A percentile compares a stretch with the other conserved stretches of the same genome.
phyloP scores from a whole-genome alignment of 2,329 filamentous ascomycete genomes.

The Colletotrichum scovillei region DNA sequence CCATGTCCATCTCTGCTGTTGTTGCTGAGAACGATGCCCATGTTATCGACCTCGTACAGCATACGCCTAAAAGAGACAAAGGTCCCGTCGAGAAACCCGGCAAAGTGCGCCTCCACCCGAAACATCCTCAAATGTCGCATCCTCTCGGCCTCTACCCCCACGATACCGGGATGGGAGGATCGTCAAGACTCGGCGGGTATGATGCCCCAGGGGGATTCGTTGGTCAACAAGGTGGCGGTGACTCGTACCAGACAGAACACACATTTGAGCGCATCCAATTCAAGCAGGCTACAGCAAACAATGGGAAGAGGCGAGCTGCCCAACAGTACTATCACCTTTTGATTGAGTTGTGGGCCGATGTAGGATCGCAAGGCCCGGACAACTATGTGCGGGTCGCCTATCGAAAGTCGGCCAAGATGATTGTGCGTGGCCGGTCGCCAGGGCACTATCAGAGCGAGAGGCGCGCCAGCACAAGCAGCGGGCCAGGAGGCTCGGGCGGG shows the following conservation, averaged over 20 bases:
- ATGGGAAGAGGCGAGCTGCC: slow-evolving; percentile 88
- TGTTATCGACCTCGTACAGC: slow-evolving; percentile 85
- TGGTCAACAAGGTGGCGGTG: slow-evolving; percentile 41
- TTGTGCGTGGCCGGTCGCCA: slow-evolving; percentile 86
- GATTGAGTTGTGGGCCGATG: slow-evolving; percentile 82
- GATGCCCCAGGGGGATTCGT: slow-evolving; percentile 52
- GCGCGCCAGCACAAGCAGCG: slow-evolving; percentile 76
- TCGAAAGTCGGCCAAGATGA: slow-evolving; percentile 82
- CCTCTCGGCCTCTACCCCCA: slow-evolving; percentile 58
- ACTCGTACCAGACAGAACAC: slow-evolving; percentile 62
- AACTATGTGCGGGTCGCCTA: slow-evolving; percentile 78
- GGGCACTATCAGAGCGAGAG: slow-evolving; percentile 82
- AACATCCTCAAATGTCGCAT: slow-evolving; percentile 65
- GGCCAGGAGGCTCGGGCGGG: slow-evolving; percentile 73
- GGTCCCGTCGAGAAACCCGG: slow-evolving; percentile 82
- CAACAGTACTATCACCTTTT: slow-evolving; percentile 95
- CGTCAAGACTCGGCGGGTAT: slow-evolving; percentile 40
- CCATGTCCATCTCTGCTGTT: slow-evolving; percentile 86
- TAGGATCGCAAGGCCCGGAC: slow-evolving; percentile 61
- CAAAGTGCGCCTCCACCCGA: slow-evolving; percentile 74
- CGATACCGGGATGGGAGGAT: slow-evolving; percentile 46
- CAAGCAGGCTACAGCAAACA: slow-evolving; percentile 93
- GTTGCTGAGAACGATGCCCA: slow-evolving; percentile 82
- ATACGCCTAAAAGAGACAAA: slow-evolving; percentile 92
- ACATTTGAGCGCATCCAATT: slow-evolving; percentile 93